Base-by-base conservation (phyloP, 1,284 basidiomycete species). In the Meripilus lineatus region DNA sequence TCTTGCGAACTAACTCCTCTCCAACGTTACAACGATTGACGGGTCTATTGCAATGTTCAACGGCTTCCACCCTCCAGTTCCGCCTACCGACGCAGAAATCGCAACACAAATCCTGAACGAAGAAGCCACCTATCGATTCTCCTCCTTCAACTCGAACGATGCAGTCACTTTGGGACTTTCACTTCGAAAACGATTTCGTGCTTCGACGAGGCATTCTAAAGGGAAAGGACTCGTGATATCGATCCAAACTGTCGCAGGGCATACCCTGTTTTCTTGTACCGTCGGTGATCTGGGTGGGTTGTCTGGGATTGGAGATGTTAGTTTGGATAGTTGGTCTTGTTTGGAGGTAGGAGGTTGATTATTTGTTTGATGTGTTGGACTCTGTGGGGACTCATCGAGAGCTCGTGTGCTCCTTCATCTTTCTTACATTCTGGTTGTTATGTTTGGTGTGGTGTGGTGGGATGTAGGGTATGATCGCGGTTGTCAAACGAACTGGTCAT, bases 141-240 rank as follows among this genome's bases (percentile, higher is more conserved):
- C 76, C 1, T 75, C 81, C 10, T 90, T 89, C 64, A 75, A 77
- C 28, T 78, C 85, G 7, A 73, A 78, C 37, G 86, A 89, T 55
- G 88, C 86, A 15, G 77, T 90, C 40, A 88, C 85, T 15, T 71
- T 90, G 23, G 86, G 86, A 5, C 74, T 89, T 45, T 88, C 85
- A 10, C 65, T 90, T 39, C 76, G 86, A 50, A 89, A 89, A 62
- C 75, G 86, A 20, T 90, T 89, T 55, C 77, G 86, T 42, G 75
- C 75, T n/a, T 79, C 80, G 15, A 72, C 76, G 30, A 72, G 86
- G 21, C 82, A 87, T 58, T 66, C 70, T 14, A 84, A 82, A 57
- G 87, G 87, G 23, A 85, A 86, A 58, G 88, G 87, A 20, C 73
- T 88, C 46, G 80, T 87, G 36, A 77, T 89, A 48, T 81, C 83